Conservation (phyloP, 805 yeast genomes). For the Blastobotrys attinorum region DNA sequence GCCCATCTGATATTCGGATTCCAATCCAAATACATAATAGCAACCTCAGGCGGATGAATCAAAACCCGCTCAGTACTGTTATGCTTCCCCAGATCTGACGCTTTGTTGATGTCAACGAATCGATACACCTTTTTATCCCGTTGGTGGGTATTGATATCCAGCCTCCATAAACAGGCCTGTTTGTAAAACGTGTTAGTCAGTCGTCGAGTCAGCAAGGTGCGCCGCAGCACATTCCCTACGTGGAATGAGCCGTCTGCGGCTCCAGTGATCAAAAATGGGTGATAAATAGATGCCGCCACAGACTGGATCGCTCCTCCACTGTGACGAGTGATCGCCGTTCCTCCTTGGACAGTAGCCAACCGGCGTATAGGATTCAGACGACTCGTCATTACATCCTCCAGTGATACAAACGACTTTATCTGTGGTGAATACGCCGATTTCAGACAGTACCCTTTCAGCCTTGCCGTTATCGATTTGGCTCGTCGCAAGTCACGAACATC, state of each 20-base stretch:
- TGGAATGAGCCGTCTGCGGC: conserved; percentile 43
- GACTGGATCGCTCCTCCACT: conserved; percentile 36
- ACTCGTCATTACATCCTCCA: conserved; percentile 36
- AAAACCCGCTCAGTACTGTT: conserved; percentile 23
- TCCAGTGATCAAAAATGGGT: conserved; percentile 42
- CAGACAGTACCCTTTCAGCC: conserved; percentile 27
- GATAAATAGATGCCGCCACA: conserved; percentile 35
- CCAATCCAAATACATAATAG: conserved; percentile 50
- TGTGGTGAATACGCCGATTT: conserved; percentile 21
- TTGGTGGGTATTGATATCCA: conserved; percentile 35
- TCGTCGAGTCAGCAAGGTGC: conserved; percentile 21
- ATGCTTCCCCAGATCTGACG: conserved; percentile 22
- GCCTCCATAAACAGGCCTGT: conserved; percentile 23
- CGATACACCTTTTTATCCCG: conserved; percentile 28
- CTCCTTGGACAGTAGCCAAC: conserved; percentile 20
- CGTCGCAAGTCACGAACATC: conserved; percentile 27
- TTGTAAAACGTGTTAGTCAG: conserved; percentile 16
- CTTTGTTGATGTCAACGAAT: conserved; percentile 36
- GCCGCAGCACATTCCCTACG: conserved; percentile 33
- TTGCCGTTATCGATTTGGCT: conserved; percentile 10
- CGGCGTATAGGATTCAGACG: conserved; percentile 34
- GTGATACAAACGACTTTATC: conserved; percentile 30
- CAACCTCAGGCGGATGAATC: conserved; percentile 41
- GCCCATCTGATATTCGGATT: conserved; percentile 38
- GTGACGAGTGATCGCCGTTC: conserved; percentile 32